Evolutionary conservation across 441 rosid genomes (phyloP).

Genomic region (Pelargonium hybrid): DNA sequence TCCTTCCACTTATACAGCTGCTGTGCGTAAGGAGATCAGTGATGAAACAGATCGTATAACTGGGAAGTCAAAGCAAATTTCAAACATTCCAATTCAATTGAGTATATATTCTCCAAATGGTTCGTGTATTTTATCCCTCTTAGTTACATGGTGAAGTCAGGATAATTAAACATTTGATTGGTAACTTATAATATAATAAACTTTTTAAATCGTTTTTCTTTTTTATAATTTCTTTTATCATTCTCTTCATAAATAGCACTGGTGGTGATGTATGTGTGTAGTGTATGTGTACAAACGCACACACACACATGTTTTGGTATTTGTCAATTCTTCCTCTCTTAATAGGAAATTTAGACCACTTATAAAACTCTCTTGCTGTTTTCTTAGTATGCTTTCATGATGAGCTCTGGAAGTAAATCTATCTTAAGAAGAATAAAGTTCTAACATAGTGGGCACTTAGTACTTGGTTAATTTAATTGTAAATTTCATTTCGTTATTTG

Average conservation of each 20-base stretch:
- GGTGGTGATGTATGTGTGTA: too few relatives aligned
- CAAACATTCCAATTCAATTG: constrained; percentile 84
- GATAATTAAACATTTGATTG: not conserved
- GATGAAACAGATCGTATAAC: constrained; percentile 97
- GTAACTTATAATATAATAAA: not conserved
- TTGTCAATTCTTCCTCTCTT: too few relatives aligned
- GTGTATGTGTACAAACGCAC: too few relatives aligned
- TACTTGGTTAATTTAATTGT: not conserved
- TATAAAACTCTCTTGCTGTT: too few relatives aligned
- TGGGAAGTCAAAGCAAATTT: constrained; percentile 80
- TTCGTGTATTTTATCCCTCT: constrained; percentile 26
- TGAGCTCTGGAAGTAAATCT: too few relatives aligned
- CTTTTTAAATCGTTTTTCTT: too few relatives aligned
- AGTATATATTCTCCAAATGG: constrained; percentile 94
- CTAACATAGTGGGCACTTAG: not conserved
- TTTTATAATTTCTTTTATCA: too few relatives aligned
- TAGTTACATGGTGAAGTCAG: constrained; percentile 4
- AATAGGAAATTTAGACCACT: too few relatives aligned
- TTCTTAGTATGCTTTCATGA: too few relatives aligned
- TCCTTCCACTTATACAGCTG: constrained; percentile 39
- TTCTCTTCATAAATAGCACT: too few relatives aligned
- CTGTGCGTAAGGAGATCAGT: constrained; percentile 82
- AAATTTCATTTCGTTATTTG: not conserved
- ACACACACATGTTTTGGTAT: too few relatives aligned
- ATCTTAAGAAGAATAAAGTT: too few relatives aligned